Percentiles rank a stretch among this genome's conserved stretches.
phyloP scores from a whole-genome alignment of 306 rosid genomes.

The Potentilla sterilis region DNA sequence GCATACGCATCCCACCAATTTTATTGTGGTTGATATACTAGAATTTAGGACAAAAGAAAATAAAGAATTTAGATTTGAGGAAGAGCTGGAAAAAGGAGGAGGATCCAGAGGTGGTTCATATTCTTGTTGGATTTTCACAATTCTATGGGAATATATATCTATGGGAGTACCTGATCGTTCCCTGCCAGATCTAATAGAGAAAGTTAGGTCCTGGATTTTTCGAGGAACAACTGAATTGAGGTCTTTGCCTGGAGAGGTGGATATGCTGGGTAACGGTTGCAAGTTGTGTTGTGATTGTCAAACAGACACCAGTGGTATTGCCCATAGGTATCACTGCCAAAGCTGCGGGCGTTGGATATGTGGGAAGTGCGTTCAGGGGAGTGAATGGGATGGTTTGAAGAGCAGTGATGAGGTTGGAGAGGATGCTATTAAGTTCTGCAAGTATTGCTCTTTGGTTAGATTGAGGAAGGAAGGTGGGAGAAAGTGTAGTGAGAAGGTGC shows the following conservation, averaged over 20 bases:
- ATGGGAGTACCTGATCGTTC: constrained; percentile 96
- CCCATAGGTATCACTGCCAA: constrained; percentile 52
- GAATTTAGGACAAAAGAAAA: constrained; percentile 32
- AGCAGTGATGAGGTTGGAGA: constrained; percentile 30
- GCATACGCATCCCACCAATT: constrained; percentile 55
- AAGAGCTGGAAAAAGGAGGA: constrained; percentile 16
- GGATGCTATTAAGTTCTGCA: constrained; percentile 47
- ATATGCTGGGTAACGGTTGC: constrained; percentile 45
- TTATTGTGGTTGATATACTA: constrained; percentile 48
- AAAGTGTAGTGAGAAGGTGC: constrained; percentile 62
- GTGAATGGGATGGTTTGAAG: constrained; percentile 43
- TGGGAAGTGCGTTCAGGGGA: constrained; percentile 54
- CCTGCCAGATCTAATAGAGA: constrained; percentile 60
- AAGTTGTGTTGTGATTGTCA: constrained; percentile 73
- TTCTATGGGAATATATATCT: constrained; percentile 93
- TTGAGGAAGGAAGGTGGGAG: constrained; percentile 41
- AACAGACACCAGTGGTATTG: constrained; percentile 28
- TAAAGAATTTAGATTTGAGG: constrained; percentile 26
- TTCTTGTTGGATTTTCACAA: constrained; percentile 39
- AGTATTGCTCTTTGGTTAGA: constrained; percentile 52
- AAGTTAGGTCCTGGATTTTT: constrained; percentile 65
- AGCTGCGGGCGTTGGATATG: constrained; percentile 73
- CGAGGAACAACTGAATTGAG: constrained; percentile 40
- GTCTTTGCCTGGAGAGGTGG: constrained; percentile 42
- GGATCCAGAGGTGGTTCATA: constrained; percentile 20